A percentile compares a stretch with the other conserved stretches of the same genome.
Conservation (phyloP, 768 basidiomycete genomes). For the Termitomyces eurrhizus region DNA sequence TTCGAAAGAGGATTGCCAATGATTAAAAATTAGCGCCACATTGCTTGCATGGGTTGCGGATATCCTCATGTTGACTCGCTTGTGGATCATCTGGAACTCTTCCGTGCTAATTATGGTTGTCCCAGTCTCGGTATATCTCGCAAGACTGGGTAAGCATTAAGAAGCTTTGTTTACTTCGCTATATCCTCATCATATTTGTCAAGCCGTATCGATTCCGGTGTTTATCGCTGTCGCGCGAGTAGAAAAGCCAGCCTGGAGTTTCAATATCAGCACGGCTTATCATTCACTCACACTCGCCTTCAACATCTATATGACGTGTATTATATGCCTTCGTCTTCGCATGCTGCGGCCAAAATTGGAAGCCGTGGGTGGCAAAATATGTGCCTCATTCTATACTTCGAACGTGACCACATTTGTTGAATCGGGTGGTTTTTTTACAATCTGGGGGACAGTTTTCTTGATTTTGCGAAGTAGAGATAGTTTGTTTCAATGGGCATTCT, state of each 20-base stretch:
- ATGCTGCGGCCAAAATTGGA: slow-evolving; percentile 31
- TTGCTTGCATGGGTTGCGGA: slow-evolving; percentile 34
- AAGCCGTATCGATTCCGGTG: slow-evolving; percentile 32
- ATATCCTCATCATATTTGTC: not conserved
- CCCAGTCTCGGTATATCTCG: slow-evolving; percentile 27
- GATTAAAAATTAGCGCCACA: slow-evolving; percentile 19
- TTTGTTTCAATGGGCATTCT: slow-evolving; percentile 27
- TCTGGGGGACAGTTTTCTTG: slow-evolving; percentile 30
- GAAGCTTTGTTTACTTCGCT: not conserved
- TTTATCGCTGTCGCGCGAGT: slow-evolving; percentile 24
- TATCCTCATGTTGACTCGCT: slow-evolving; percentile 32
- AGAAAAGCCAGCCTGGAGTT: slow-evolving; percentile 9
- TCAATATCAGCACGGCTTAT: slow-evolving; percentile 20
- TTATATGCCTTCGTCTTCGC: slow-evolving; percentile 27
- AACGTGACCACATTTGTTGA: slow-evolving; percentile 33
- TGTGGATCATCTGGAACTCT: slow-evolving; percentile 32
- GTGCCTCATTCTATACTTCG: slow-evolving; percentile 35
- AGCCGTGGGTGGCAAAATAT: slow-evolving; percentile 29
- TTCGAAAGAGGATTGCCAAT: not conserved
- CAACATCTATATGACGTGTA: slow-evolving; percentile 25
- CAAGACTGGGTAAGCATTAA: slow-evolving; percentile 25
- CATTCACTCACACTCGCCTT: slow-evolving; percentile 27
- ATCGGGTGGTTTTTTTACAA: slow-evolving; percentile 33
- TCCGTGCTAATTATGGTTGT: slow-evolving; percentile 24
- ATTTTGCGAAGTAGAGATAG: slow-evolving; percentile 19